Evolutionary conservation across 192 early-diverging fungal genomes (phyloP).

Genomic region (Backusella morwellensis): DNA sequence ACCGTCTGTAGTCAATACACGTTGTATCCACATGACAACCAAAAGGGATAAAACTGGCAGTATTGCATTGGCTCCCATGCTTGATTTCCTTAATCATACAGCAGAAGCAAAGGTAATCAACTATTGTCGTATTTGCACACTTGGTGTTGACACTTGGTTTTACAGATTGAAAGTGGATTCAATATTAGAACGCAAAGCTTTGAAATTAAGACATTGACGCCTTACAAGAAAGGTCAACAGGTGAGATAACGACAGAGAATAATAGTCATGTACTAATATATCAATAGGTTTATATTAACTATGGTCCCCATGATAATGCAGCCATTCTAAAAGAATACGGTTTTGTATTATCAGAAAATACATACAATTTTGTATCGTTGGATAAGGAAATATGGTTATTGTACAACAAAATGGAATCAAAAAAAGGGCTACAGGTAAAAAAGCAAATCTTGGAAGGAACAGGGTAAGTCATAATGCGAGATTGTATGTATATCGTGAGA

Average conservation of each 20-base stretch:
- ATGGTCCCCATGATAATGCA: conserved; percentile 57
- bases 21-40: conserved; percentile 52
- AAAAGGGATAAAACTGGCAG: conserved; percentile 38
- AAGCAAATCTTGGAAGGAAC: conserved; percentile 38
- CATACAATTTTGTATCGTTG: conserved; percentile 47
- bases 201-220: conserved; percentile 57
- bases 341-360: conserved; percentile 51
- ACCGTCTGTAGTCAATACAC: conserved; percentile 47
- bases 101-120: conserved; percentile 46
- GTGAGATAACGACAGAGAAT: conserved; percentile 52
- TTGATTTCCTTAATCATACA: conserved; percentile 78
- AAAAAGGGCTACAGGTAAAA: conserved; percentile 32
- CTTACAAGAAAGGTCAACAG: conserved; percentile 62
- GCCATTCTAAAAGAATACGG: conserved; percentile 58
- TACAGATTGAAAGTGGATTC: conserved; percentile 48
- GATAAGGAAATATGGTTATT: conserved; percentile 48
- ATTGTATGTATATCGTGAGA: neutral
- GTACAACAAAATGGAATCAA: conserved; percentile 31
- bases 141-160: neutral
- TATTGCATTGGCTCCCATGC: conserved; percentile 71
- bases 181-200: conserved; percentile 54
- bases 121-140: too few species aligned
- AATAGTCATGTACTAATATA: conserved; percentile 6
- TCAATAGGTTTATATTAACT: conserved; percentile 47
- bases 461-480: conserved; percentile 22